A percentile compares a stretch with the other conserved stretches of the same genome.
phyloP scores from a whole-genome alignment of 225 moss, liverwort and hornwort genomes.

The Antitrichia curtipendula region DNA sequence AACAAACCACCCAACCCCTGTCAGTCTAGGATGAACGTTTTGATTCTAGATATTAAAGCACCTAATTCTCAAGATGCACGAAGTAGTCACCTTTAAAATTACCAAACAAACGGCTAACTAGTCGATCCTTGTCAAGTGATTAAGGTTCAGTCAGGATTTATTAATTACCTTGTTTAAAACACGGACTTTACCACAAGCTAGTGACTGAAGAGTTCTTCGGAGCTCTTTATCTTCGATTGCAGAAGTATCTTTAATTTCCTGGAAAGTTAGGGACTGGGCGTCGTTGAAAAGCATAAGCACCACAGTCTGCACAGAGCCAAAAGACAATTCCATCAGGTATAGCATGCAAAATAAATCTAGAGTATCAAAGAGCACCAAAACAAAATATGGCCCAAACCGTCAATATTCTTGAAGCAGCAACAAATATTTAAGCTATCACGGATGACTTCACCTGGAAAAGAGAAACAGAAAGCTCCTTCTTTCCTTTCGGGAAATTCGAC shows the following conservation, averaged over 20 bases:
- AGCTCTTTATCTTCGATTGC: slow-evolving; percentile 98
- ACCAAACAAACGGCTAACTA: background rate
- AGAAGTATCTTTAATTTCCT: slow-evolving; percentile 93
- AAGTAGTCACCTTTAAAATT: background rate
- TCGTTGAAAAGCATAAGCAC: slow-evolving; percentile 99
- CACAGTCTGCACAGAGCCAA: slow-evolving; percentile 61
- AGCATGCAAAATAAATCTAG: background rate
- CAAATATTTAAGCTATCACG: background rate
- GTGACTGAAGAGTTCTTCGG: slow-evolving; percentile 91
- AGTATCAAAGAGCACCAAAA: background rate
- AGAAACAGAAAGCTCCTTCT: slow-evolving; percentile 91
- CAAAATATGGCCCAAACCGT: background rate
- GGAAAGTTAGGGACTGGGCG: slow-evolving; percentile 79
- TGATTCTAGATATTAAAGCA: background rate
- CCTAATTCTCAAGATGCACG: background rate
- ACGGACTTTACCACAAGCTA: slow-evolving; percentile 98
- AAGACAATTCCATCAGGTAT: background rate
- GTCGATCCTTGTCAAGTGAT: background rate
- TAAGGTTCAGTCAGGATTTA: background rate
- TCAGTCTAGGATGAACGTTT: background rate
- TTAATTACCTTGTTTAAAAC: slow-evolving; percentile 66
- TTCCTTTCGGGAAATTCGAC: slow-evolving; percentile 81
- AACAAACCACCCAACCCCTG: background rate
- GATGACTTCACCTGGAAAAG: slow-evolving; percentile 67
- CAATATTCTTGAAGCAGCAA: background rate